phyloP scores from a whole-genome alignment of 805 yeast genomes.

The Teunomyces stri region DNA sequence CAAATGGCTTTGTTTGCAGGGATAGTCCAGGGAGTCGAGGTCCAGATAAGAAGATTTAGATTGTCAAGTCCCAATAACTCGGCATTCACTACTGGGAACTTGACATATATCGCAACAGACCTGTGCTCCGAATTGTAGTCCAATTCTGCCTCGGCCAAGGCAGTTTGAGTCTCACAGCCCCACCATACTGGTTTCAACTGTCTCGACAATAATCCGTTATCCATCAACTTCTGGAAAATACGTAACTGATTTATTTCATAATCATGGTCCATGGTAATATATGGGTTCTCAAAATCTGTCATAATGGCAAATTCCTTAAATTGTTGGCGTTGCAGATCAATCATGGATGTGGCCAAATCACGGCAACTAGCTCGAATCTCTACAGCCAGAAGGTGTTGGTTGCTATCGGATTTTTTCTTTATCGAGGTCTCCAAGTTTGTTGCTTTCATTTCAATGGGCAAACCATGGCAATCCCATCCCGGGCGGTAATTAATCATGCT shows the following conservation, averaged over 20 bases:
- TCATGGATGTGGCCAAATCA: slow-evolving; percentile 65
- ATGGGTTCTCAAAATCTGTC: slow-evolving; percentile 76
- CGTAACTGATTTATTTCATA: slow-evolving; percentile 76
- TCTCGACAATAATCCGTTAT: slow-evolving; percentile 67
- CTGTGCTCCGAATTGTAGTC: slow-evolving; percentile 75
- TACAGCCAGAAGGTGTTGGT: slow-evolving; percentile 12
- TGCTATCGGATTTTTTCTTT: slow-evolving; percentile 20
- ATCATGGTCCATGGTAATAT: slow-evolving; percentile 65
- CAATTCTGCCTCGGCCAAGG: slow-evolving; percentile 93
- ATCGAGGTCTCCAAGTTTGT: slow-evolving; percentile 22
- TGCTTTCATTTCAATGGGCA: slow-evolving; percentile 92
- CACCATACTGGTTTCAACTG: slow-evolving; percentile 95
- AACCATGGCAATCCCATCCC: slow-evolving; percentile 99
- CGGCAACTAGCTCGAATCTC: slow-evolving; percentile 67
- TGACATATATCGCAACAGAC: slow-evolving; percentile 67
- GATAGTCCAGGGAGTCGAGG: slow-evolving; percentile 98
- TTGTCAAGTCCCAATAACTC: slow-evolving; percentile 8
- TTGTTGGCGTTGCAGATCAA: slow-evolving; percentile 57
- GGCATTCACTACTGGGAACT: slow-evolving; percentile 48
- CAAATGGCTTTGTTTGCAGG: slow-evolving; percentile 85
- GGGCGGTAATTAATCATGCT: slow-evolving; percentile 71
- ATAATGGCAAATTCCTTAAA: slow-evolving; percentile 74
- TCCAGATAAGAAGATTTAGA: slow-evolving; percentile 70
- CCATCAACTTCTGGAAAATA: slow-evolving; percentile 64
- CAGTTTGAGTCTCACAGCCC: slow-evolving; percentile 93